These are phyloP conservation scores for Geotrichum siamense DNA, from an alignment of 1,139 yeast genomes.

Conservation along the genomic window DNA sequence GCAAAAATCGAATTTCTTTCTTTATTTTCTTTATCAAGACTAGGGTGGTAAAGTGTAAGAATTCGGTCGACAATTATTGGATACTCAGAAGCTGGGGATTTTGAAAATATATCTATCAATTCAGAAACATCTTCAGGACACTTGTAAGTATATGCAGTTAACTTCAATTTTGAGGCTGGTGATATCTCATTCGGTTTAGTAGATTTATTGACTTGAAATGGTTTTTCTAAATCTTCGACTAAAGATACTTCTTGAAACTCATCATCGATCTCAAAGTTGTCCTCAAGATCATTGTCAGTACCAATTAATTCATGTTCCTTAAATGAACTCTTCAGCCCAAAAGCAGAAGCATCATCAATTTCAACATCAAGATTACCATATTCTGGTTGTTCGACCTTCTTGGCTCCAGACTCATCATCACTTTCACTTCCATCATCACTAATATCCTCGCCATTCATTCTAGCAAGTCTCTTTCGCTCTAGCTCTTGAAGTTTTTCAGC, in stretches of 20 bases:
- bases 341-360: constrained; percentile 21
- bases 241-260: constrained; percentile 35
- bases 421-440: constrained; percentile 40
- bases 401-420: constrained; percentile 23
- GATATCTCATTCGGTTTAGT: neutral
- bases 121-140: constrained; percentile 37
- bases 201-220: no score
- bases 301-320: constrained; percentile 37
- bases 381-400: constrained; percentile 22
- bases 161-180: neutral
- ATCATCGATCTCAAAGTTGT: constrained; percentile 23
- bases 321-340: constrained; percentile 22
- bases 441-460: constrained; percentile 75
- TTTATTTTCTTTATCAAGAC: constrained; percentile 74
- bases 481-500: constrained; percentile 59
- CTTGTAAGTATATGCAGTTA: constrained; percentile 42
- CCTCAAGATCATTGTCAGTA: constrained; percentile 24
- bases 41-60: constrained; percentile 61
- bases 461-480: constrained; percentile 66
- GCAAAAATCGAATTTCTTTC: constrained; percentile 62
- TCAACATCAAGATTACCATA: constrained; percentile 25
- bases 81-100: constrained; percentile 41
- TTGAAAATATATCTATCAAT: constrained; percentile 38
- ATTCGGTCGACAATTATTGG: constrained; percentile 48
- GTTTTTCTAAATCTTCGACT: no score